phyloP scores from a whole-genome alignment of 139 green algal species.

The Pleodorina starrii region DNA sequence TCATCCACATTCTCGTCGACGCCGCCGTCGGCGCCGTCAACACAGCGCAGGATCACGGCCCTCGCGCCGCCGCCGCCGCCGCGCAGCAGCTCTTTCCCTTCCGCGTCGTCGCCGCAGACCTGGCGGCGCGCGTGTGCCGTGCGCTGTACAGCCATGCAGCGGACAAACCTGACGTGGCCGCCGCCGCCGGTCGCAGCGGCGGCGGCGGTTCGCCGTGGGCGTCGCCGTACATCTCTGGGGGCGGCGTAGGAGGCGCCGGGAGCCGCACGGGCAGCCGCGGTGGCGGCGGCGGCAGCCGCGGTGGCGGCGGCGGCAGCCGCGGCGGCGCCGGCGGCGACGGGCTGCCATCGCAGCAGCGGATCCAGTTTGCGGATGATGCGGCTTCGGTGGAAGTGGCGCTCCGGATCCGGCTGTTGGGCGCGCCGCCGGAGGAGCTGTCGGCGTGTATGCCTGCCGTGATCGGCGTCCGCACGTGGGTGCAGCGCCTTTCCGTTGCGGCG shows the following conservation, averaged over 20 bases:
- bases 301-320: neutral
- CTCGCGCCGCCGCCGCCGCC: neutral
- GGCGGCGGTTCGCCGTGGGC: neutral
- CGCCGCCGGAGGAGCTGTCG: neutral
- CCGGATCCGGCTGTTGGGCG: neutral
- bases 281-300: neutral
- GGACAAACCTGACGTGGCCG: neutral
- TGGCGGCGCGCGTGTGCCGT: neutral
- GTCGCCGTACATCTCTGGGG: neutral
- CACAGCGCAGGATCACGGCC: neutral
- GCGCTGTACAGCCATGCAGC: neutral
- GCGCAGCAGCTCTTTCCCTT: neutral
- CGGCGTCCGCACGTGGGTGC: neutral
- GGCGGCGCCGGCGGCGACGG: neutral
- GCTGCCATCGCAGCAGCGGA: neutral
- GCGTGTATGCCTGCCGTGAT: neutral
- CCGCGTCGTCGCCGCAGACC: neutral
- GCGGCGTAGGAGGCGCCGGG: neutral
- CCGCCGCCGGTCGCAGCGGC: neutral
- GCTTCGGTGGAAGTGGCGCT: neutral
- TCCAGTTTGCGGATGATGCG: neutral
- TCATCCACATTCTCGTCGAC: neutral
- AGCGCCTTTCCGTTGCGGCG: neutral
- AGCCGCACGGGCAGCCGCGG: neutral
- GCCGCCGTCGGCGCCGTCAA: slow-evolving; percentile 9